A percentile compares a stretch with the other conserved stretches of the same genome.
Evolutionary conservation across 2,329 filamentous ascomycete genomes (phyloP).

Genomic region (Westerdykella ornata): DNA sequence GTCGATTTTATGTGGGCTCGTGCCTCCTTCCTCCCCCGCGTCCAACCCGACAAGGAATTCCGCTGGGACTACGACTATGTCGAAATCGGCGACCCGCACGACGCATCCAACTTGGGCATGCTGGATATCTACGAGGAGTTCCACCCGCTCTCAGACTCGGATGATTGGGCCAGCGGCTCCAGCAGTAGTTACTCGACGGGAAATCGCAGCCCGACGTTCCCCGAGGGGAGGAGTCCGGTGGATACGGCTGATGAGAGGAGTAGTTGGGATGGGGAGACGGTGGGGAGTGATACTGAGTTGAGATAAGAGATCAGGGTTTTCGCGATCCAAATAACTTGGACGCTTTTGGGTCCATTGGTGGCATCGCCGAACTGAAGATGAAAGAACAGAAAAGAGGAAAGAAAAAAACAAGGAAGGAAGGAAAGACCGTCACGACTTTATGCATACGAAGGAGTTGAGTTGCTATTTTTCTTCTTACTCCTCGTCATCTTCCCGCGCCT

Average conservation of each 20-base stretch:
- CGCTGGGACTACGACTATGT: constrained; percentile 96
- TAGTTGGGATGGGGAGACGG: constrained; percentile 52
- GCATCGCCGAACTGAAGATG: no score
- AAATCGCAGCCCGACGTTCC: constrained; percentile 50
- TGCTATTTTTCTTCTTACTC: no score
- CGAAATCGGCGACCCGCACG: constrained; percentile 64
- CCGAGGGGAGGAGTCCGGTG: constrained; percentile 42
- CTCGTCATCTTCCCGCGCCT: no score
- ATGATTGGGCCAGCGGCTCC: constrained; percentile 86
- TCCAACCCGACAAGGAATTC: constrained; percentile 77
- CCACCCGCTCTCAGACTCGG: constrained; percentile 57
- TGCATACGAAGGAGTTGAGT: no score
- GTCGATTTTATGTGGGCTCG: constrained; percentile 77
- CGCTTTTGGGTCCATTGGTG: no score
- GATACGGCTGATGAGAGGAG: constrained; percentile 49
- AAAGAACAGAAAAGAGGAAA: no score
- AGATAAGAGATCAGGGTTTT: neutral
- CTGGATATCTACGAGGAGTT: constrained; percentile 51
- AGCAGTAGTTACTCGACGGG: constrained; percentile 67
- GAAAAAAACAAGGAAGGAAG: no score
- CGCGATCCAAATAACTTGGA: no score
- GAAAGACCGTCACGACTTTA: no score
- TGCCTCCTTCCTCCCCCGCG: constrained; percentile 70
- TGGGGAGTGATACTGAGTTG: constrained; percentile 42
- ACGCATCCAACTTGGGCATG: constrained; percentile 50